A percentile compares a stretch with the other conserved stretches of the same genome.
phyloP scores from a whole-genome alignment of 805 yeast species.

The Saturnispora sekii region DNA sequence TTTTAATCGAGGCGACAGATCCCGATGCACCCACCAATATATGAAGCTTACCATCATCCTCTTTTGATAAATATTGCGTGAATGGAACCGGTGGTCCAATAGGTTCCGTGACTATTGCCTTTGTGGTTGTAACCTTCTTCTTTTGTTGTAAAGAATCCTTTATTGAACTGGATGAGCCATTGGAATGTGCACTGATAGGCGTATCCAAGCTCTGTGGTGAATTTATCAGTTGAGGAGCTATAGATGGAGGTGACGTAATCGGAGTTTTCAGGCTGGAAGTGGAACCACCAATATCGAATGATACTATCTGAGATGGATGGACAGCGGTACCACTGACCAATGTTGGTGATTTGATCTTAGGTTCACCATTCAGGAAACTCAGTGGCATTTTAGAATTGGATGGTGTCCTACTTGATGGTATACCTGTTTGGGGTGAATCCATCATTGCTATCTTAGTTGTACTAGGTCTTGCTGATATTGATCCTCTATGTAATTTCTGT shows the following conservation, averaged over 20 bases:
- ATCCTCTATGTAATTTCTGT: conserved; percentile 40
- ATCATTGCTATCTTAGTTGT: conserved; percentile 23
- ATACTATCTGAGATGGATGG: conserved; percentile 1
- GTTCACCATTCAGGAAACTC: neutral
- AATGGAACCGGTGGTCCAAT: conserved; percentile 65
- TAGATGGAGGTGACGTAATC: conserved; percentile 5
- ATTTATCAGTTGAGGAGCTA: neutral
- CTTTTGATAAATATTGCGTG: conserved; percentile 56
- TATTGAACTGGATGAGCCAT: conserved; percentile 7
- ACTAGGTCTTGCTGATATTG: conserved; percentile 46
- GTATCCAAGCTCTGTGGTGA: conserved; percentile 8
- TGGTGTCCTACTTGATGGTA: conserved; percentile 23
- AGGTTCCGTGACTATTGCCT: conserved; percentile 47
- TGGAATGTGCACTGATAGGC: conserved; percentile 7
- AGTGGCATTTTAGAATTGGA: conserved; percentile 13
- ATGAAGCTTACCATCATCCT: conserved; percentile 82
- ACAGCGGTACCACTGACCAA: neutral
- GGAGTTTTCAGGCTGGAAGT: neutral
- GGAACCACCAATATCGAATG: conserved; percentile 4
- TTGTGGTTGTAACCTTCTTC: conserved; percentile 16
- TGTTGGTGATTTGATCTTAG: conserved; percentile 3
- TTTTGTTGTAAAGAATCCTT: conserved; percentile 4
- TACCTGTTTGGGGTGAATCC: conserved; percentile 20
- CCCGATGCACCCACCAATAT: conserved; percentile 91
- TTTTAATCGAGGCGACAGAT: conserved; percentile 91